Percentiles rank a stretch among this genome's conserved stretches.
Conservation (phyloP, 352 stramenopile species). For the Phytophthora podocarpi region DNA sequence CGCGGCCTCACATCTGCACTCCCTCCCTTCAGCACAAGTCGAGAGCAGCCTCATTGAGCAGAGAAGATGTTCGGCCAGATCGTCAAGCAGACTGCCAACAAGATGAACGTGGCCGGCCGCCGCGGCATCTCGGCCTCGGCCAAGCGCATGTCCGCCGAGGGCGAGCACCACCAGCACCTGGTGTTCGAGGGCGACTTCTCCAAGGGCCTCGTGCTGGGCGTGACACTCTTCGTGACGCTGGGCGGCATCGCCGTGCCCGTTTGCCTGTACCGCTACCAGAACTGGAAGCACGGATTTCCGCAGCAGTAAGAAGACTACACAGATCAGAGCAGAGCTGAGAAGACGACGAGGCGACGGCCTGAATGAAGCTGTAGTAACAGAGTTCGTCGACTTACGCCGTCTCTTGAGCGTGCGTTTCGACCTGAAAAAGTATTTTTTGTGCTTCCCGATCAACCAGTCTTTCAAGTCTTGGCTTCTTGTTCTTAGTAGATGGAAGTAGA, state of each 20-base stretch:
- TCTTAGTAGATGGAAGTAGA: constrained; percentile 1
- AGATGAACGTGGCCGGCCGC: constrained; percentile 60
- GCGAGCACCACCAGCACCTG: constrained; percentile 85
- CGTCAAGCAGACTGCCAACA: constrained; percentile 71
- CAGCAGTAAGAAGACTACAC: constrained; percentile 59
- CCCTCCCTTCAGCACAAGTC: constrained; percentile 23
- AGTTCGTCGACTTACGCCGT: neutral
- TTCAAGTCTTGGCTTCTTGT: constrained; percentile 13
- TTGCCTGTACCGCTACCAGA: constrained; percentile 80
- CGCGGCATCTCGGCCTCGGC: constrained; percentile 80
- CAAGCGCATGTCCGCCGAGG: constrained; percentile 74
- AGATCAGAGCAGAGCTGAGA: neutral
- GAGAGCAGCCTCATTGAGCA: too few relatives aligned
- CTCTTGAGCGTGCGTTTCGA: neutral
- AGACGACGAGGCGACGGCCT: neutral
- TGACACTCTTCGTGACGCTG: constrained; percentile 65
- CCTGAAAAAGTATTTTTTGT: constrained; percentile 32
- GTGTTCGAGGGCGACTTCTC: constrained; percentile 86
- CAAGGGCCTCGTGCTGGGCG: constrained; percentile 67
- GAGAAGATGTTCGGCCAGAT: constrained; percentile 63
- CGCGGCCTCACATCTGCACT: constrained; percentile 18
- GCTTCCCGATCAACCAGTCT: neutral
- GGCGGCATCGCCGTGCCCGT: constrained; percentile 71
- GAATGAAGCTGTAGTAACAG: neutral
- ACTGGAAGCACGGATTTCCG: constrained; percentile 91